Percentiles rank a stretch among this genome's conserved stretches.
Evolutionary conservation across 805 yeast species (phyloP).

Genomic region (Sporopachydermia lactativora): DNA sequence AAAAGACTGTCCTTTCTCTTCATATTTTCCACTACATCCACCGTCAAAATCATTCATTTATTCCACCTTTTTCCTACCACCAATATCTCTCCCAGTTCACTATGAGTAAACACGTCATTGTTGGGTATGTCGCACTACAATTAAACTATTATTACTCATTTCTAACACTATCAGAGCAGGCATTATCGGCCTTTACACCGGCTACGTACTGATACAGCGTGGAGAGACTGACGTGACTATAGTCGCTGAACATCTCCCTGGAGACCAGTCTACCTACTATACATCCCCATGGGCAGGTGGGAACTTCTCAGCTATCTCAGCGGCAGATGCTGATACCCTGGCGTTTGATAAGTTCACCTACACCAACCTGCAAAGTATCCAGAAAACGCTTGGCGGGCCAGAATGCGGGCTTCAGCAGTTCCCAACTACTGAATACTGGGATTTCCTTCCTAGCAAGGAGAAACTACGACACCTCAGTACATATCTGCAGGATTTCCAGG

Average conservation of each 20-base stretch:
- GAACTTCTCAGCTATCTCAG: slow-evolving; percentile 46
- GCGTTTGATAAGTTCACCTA: slow-evolving; percentile 45
- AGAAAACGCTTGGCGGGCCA: slow-evolving; percentile 34
- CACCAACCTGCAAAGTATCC: slow-evolving; percentile 29
- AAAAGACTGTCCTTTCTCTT: too few relatives aligned
- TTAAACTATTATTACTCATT: too few relatives aligned
- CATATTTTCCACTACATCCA: too few relatives aligned
- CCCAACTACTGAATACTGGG: slow-evolving; percentile 51
- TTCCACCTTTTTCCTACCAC: too few relatives aligned
- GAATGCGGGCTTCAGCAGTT: slow-evolving; percentile 38
- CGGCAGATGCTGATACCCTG: slow-evolving; percentile 36
- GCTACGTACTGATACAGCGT: slow-evolving; percentile 31
- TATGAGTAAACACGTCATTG: slow-evolving; percentile 14
- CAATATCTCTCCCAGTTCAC: too few relatives aligned
- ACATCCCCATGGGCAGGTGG: slow-evolving; percentile 79
- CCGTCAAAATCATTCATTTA: too few relatives aligned
- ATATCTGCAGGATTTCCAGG: slow-evolving; percentile 34
- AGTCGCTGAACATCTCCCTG: slow-evolving; percentile 57
- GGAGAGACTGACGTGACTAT: slow-evolving; percentile 34
- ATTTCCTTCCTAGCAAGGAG: slow-evolving; percentile 26
- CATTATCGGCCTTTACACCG: slow-evolving; percentile 53
- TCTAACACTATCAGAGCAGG: slow-evolving; percentile 52
- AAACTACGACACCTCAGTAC: slow-evolving; percentile 33
- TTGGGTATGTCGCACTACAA: slow-evolving; percentile 25
- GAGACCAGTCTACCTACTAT: slow-evolving; percentile 59